Evolutionary conservation across 2,329 filamentous ascomycete genomes (phyloP), one percentile per base, ranked within the genome.

Genomic region (Dactylellina cionopaga): DNA sequence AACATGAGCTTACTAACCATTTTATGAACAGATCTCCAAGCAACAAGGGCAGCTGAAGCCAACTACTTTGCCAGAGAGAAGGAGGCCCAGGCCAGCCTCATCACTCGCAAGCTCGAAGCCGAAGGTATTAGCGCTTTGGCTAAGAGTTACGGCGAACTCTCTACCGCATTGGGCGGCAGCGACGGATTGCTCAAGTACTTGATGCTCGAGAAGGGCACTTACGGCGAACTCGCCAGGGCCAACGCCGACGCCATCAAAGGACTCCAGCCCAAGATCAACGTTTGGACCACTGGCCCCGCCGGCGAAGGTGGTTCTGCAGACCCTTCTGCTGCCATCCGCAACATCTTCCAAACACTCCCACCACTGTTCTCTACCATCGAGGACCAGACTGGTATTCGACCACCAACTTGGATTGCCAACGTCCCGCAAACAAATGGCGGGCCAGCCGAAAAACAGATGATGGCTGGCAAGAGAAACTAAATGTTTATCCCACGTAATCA

Each of bases 161-260:
- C 89, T 1, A 80, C 84, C 1, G 91, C 91, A 0, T 88, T 96
- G 46, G 92, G 92, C 70, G 92, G 92, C 0, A 90, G 92, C 1
- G 85, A 88, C 33, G 90, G 90, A 27, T 84, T 96, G 66, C 83
- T 96, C 76, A 89, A 93, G 80, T 94, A 90, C 83, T 85, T 94
- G 81, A 96, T 96, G 92, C 88, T 96, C 78, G 89, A 93, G 82
- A 89, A 89, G 80, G 89, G 89, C 76, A 91, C 89, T 0, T 94
- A 92, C 80, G 86, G 91, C 78, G 85, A 89, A 76, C 85, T 96
- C 52, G 92, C 92, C 66, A 85, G 89, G 76, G 91, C 90, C 52
- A 96, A 96, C 77, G 91, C 90, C 47, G 80, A 84, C 29, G 92
- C 91, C 29, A 87, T 96, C 78, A 84, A 87, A 55, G 92, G 92